Evolutionary conservation across 768 basidiomycete genomes (phyloP).

Genomic region (Coprinellus micaceus): DNA sequence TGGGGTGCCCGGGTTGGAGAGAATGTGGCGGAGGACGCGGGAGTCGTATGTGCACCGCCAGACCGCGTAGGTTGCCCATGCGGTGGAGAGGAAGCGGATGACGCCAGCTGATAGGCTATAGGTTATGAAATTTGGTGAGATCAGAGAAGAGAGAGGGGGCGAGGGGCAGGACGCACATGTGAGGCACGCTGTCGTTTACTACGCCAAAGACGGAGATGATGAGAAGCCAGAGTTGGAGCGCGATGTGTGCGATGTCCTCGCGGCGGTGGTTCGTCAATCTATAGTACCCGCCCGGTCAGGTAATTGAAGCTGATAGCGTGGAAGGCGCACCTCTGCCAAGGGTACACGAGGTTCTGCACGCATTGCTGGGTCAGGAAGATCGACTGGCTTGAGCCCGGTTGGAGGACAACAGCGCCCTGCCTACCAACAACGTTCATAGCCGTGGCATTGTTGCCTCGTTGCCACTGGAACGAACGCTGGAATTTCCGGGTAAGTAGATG

Average conservation of each 20-base stretch:
- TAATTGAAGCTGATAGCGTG: too few species aligned
- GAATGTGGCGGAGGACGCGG: constrained; percentile 32
- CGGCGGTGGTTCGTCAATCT: constrained; percentile 42
- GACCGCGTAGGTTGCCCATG: constrained; percentile 49
- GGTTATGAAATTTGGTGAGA: background rate
- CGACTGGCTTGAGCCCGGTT: constrained; percentile 9
- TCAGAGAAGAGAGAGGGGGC: background rate
- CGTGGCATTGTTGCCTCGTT: background rate
- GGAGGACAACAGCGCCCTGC: constrained; percentile 22
- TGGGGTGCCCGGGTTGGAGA: constrained; percentile 37
- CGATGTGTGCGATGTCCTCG: constrained; percentile 46
- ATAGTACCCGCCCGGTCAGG: background rate
- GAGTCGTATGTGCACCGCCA: constrained; percentile 41
- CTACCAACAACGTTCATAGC: constrained; percentile 3
- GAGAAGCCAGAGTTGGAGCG: constrained; percentile 54
- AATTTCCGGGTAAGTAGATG: too few species aligned
- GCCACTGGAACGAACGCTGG: constrained; percentile 3
- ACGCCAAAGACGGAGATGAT: constrained; percentile 48
- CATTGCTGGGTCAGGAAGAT: constrained; percentile 36
- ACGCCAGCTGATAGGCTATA: constrained; percentile 45
- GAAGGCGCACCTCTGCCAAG: constrained; percentile 39
- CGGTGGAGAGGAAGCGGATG: constrained; percentile 43
- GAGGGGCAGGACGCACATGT: constrained; percentile 36
- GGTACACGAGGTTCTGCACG: constrained; percentile 41
- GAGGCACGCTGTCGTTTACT: constrained; percentile 49